These are phyloP conservation scores for Kodamaea sp. DNA, from an alignment of 1,139 yeast species.

Conservation along the genomic window DNA sequence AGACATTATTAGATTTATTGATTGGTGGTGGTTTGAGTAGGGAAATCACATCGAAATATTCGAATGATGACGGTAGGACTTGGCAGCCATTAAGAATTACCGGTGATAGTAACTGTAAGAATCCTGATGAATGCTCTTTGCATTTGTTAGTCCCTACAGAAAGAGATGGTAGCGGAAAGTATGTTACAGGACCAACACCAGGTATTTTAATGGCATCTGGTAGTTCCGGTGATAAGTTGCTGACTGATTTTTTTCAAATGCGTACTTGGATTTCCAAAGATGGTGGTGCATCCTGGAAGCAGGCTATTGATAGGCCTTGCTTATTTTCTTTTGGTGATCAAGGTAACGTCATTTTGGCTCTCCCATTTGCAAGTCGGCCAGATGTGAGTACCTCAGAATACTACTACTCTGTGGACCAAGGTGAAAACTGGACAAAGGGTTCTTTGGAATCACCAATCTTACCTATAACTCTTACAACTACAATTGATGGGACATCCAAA, in stretches of 20 bases:
- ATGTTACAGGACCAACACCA: conserved; percentile 65
- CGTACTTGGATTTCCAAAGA: conserved; percentile 68
- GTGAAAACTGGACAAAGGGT: conserved; percentile 55
- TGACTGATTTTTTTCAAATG: conserved; percentile 22
- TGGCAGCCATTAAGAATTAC: conserved; percentile 52
- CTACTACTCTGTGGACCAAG: conserved; percentile 72
- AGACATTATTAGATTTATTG: conserved; percentile 24
- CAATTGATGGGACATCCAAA: conserved; percentile 72
- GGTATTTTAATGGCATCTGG: conserved; percentile 68
- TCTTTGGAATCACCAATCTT: conserved; percentile 46
- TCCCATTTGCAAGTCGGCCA: conserved; percentile 35
- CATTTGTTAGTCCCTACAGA: conserved; percentile 51
- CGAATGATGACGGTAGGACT: conserved; percentile 62
- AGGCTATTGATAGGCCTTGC: conserved; percentile 53
- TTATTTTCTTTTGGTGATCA: conserved; percentile 70
- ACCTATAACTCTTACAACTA: conserved; percentile 51
- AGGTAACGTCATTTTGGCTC: conserved; percentile 71
- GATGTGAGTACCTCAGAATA: conserved; percentile 24
- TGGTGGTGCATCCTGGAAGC: conserved; percentile 72
- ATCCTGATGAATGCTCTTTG: conserved; percentile 50
- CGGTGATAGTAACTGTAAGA: conserved; percentile 46
- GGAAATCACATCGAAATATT: conserved; percentile 30
- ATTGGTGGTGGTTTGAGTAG: conserved; percentile 24
- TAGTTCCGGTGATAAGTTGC: conserved; percentile 38
- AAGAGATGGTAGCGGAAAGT: conserved; percentile 52